Evolutionary conservation across 139 green algal species (phyloP), one percentile per base, ranked within the genome.

Genomic region (Coccomyxa sp.): DNA sequence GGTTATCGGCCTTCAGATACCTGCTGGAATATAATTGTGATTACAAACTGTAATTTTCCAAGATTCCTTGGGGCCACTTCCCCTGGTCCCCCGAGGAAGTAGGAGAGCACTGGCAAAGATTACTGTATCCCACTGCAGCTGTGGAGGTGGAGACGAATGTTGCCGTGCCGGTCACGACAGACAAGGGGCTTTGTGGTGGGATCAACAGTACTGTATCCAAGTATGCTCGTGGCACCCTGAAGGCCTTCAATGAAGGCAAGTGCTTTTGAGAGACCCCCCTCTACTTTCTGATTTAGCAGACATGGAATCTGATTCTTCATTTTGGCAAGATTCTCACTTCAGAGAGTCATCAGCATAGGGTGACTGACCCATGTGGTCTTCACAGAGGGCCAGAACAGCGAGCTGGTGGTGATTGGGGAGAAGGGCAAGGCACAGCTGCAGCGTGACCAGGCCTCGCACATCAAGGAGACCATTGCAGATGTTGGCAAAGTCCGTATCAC

Each of bases 181-280:
- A 99, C 89, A 92, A 91, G 71, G 97, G 97, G 58, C 92, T 99
- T 71, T 99, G 97, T 88, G 97, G 97, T 82, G 97, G 97, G 71
- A 96, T 99, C 80, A 99, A 99, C 94, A 95, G 93, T 75, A 97
- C 91, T 58, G 92, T 98, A 57, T 92, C 92, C 82, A 99, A 99
- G 88, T 95, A 97, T 88, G 93, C 93, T 0, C 86, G 89, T 21
- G 86, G 86, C 30, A 80, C 78, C 17, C 25, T 82, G n/a, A 79
- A 27, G 27, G 17, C 78, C 76, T 81, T 63, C 85, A 66, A 67
- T 31, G 71, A 71, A 85, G 77, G 79, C 83, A 68, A 68, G 66
- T 1, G 7, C 75, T 58, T 59, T 68, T 28, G 11, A 68, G 21
- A 59, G 17, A 81, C 13, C 45, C 14, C 77, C 23, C 16, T 21